Conservation (phyloP, 148 eudicot genomes). For the Cornus suecica region DNA sequence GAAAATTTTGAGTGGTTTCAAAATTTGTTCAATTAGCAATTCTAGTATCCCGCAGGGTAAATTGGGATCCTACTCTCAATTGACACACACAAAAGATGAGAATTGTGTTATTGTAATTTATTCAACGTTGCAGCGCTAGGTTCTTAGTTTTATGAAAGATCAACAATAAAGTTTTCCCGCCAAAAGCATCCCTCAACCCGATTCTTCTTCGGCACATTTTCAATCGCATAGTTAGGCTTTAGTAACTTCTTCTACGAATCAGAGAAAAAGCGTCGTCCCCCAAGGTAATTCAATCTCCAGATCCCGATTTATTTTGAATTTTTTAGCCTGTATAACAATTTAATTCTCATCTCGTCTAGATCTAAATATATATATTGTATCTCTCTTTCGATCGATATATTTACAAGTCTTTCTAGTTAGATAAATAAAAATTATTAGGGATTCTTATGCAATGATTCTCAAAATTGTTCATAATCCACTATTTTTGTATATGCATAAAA, state of each 20-base stretch:
- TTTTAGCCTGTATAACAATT: not conserved
- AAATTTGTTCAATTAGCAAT: too few species aligned
- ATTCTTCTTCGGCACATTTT: constrained; percentile 6
- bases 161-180: constrained; percentile 5
- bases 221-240: not conserved
- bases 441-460: not conserved
- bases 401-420: not conserved
- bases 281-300: constrained; percentile 9
- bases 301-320: not conserved
- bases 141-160: not conserved
- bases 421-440: not conserved
- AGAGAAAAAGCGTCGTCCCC: not conserved
- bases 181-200: not conserved
- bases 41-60: too few species aligned
- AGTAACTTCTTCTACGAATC: not conserved
- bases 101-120: not conserved
- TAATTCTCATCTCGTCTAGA: not conserved
- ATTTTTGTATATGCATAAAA: not conserved
- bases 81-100: too few species aligned
- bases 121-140: not conserved
- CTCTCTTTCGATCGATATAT: not conserved
- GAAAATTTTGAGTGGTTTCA: too few species aligned
- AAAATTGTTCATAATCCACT: not conserved
- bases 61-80: too few species aligned
- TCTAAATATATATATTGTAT: not conserved